phyloP scores from a whole-genome alignment of 805 yeast genomes.

The Myxozyma neotropica region DNA sequence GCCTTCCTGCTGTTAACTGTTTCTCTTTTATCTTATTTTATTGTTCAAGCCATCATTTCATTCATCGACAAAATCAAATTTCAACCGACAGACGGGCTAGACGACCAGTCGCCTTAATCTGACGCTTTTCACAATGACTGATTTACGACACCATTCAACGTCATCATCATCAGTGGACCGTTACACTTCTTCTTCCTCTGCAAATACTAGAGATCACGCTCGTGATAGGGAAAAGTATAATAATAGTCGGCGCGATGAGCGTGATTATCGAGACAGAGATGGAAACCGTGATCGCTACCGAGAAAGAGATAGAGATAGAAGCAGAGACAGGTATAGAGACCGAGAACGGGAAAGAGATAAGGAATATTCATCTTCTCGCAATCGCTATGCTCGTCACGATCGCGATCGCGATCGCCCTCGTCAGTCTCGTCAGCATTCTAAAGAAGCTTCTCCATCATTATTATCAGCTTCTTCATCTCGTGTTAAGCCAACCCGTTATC shows the following conservation, averaged over 20 bases:
- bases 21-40: not conserved
- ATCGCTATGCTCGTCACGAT: not conserved
- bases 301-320: conserved; percentile 9
- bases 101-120: too few relatives aligned
- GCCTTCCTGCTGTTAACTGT: not conserved
- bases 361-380: not conserved
- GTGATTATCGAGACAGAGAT: conserved; percentile 12
- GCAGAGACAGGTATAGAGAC: conserved; percentile 2
- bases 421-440: too few relatives aligned
- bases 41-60: too few relatives aligned
- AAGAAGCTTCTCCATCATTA: too few relatives aligned
- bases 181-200: not conserved
- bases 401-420: not conserved
- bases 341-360: conserved; percentile 6
- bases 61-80: too few relatives aligned
- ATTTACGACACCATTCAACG: not conserved
- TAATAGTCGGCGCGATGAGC: not conserved
- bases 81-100: too few relatives aligned
- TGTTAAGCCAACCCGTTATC: not conserved
- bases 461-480: not conserved
- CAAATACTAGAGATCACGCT: not conserved
- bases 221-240: not conserved
- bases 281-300: conserved; percentile 1
- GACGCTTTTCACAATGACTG: not conserved
- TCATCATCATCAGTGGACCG: not conserved